Base-by-base conservation (phyloP, 139 green algal genomes). In the Diplosphaera chodatii region DNA sequence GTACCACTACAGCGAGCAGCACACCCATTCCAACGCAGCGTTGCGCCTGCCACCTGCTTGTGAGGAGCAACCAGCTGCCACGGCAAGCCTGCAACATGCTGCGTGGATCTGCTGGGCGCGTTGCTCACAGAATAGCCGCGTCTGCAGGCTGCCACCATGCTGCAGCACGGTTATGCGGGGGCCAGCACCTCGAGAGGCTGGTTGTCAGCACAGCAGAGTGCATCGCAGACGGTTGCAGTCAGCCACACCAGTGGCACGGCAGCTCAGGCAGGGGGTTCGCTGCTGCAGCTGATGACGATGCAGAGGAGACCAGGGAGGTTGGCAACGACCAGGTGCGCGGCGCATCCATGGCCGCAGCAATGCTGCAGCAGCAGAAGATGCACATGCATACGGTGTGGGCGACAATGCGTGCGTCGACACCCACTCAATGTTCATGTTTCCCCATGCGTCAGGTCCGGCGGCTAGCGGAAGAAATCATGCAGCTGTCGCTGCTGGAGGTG, bases 401-500 rank as follows among this genome's bases (percentile, higher is more conserved):
- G 6, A 20, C 8, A 48, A 48, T 48, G 37, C 37, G 10, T 48
- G 37, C 37, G 37, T 48, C 13, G 8, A 13, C 37, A 48, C 37
- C 37, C 37, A 13, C 8, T 8, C 13, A 13, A 48, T 13, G 37
- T 48, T 8, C 37, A 48, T 48, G 37, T 48, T 8, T 48, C 37
- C 37, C 37, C 55, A 13, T 4, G 13, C 33, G 28, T 27, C 66
- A 71, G 63, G 77, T 93, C 18, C 71, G 82, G 40, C 71, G 74
- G 68, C 76, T 96, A 0, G 91, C 89, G 15, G 83, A 91, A 5
- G 79, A 89, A 40, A 90, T 96, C 16, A 69, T 88, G 59, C 64
- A 77, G 15, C 79, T 96, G 2, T 90, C 89, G 25, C 78, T 96
- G 3, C 59, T 96, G 27, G 90, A 96, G 48, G 83, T 87, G 33